Evolutionary conservation across 1,139 yeast genomes (phyloP).

Genomic region (Keqinozyma sinolaborantium): DNA sequence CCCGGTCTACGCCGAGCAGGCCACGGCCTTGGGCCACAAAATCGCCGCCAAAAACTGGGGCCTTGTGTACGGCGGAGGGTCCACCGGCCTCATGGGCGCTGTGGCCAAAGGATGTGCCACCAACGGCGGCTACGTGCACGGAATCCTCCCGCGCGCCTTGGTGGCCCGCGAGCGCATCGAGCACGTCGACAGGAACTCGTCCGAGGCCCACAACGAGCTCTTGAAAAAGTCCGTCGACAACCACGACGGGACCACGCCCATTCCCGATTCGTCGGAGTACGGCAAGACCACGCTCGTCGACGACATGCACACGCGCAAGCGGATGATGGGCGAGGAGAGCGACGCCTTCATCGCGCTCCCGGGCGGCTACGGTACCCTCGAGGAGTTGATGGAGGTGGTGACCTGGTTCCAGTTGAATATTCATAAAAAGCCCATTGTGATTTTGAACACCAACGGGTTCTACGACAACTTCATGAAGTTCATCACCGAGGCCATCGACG

Average conservation of each 20-base stretch:
- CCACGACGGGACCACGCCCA: slow-evolving; percentile 61
- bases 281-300: slow-evolving; percentile 80
- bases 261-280: slow-evolving; percentile 57
- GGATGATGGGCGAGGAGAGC: slow-evolving; percentile 84
- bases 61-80: slow-evolving; percentile 88
- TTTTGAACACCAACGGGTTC: slow-evolving; percentile 78
- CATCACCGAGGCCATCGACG: slow-evolving; percentile 49
- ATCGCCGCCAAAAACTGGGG: slow-evolving; percentile 66
- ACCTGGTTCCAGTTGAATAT: slow-evolving; percentile 88
- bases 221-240: slow-evolving; percentile 43
- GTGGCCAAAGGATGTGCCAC: slow-evolving; percentile 72
- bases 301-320: slow-evolving; percentile 89
- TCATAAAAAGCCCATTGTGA: slow-evolving; percentile 74
- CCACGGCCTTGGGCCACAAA: slow-evolving; percentile 54
- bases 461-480: slow-evolving; percentile 68
- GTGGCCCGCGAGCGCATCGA: slow-evolving; percentile 68
- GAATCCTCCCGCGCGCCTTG: slow-evolving; percentile 81
- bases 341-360: slow-evolving; percentile 87
- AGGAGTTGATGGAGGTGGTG: slow-evolving; percentile 84
- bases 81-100: slow-evolving; percentile 83
- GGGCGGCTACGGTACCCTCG: slow-evolving; percentile 90
- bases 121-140: slow-evolving; percentile 74
- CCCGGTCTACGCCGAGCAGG: slow-evolving; percentile 48
- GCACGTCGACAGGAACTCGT: slow-evolving; percentile 12
- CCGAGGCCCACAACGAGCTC: slow-evolving; percentile 44